Percentiles rank a stretch among this genome's conserved stretches.
These are phyloP conservation scores for Diaporthe destruens DNA, from an alignment of 2,329 filamentous ascomycete species.

Conservation along the genomic window DNA sequence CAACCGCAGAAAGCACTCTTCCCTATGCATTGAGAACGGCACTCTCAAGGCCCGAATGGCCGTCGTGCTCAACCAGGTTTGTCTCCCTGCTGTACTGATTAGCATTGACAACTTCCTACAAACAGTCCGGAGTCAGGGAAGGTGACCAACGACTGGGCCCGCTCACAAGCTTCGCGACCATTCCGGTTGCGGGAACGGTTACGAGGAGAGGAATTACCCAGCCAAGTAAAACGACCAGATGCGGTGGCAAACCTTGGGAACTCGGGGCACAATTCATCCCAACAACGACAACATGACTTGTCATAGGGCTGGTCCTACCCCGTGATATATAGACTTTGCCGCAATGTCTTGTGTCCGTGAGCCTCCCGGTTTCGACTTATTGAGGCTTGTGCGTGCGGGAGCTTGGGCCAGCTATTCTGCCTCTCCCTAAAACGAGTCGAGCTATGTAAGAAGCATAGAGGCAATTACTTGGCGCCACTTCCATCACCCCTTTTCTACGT, in stretches of 20 bases:
- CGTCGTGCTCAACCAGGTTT: too few relatives aligned
- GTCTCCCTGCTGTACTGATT: background rate
- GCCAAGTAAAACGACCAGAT: background rate
- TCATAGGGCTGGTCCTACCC: slow-evolving; percentile 7
- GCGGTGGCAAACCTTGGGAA: background rate
- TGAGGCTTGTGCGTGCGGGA: slow-evolving; percentile 1
- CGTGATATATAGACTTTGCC: slow-evolving; percentile 25
- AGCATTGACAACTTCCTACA: slow-evolving; percentile 5
- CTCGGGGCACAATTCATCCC: background rate
- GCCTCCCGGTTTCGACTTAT: slow-evolving; percentile 17
- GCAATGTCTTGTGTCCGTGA: slow-evolving; percentile 21
- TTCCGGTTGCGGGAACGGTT: slow-evolving; percentile 20
- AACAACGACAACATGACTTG: background rate
- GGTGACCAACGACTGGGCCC: background rate
- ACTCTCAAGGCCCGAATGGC: background rate
- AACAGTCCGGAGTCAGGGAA: background rate
- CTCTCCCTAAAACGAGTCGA: background rate
- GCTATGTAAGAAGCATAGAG: slow-evolving; percentile 23
- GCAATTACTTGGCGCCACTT: slow-evolving; percentile 1
- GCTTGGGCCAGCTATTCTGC: too few relatives aligned
- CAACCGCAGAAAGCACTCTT: background rate
- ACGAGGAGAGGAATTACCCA: slow-evolving; percentile 7
- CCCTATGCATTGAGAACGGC: background rate
- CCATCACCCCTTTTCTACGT: background rate
- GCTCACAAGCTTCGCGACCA: background rate